Conservation (phyloP, 1,284 basidiomycete genomes). For the Tetrapyrgos nigripes region DNA sequence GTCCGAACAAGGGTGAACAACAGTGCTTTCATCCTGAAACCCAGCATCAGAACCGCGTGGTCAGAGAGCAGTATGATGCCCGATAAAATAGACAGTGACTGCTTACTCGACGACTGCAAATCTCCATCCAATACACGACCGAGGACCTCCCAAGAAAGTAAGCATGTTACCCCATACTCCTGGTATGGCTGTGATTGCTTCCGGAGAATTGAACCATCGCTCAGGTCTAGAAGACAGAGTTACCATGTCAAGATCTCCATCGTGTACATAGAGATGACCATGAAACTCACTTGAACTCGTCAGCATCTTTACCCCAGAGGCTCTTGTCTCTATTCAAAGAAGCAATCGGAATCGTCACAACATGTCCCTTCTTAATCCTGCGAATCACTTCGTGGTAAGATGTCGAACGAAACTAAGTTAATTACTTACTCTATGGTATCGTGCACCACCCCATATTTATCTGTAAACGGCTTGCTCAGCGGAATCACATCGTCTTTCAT, state of each 20-base stretch:
- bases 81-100: background rate
- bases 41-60: background rate
- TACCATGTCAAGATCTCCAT: no score
- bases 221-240: slow-evolving; percentile 46
- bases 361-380: slow-evolving; percentile 45
- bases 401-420: slow-evolving; percentile 8
- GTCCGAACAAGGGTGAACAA: slow-evolving; percentile 61
- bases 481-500: slow-evolving; percentile 65
- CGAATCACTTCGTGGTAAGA: slow-evolving; percentile 19
- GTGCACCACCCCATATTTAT: slow-evolving; percentile 39
- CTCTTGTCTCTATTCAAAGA: slow-evolving; percentile 44
- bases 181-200: slow-evolving; percentile 40
- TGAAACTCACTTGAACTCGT: slow-evolving; percentile 42
- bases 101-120: slow-evolving; percentile 62
- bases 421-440: slow-evolving; percentile 35
- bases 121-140: slow-evolving; percentile 58
- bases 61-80: no score
- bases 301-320: slow-evolving; percentile 54
- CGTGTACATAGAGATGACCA: background rate
- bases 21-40: slow-evolving; percentile 59
- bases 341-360: slow-evolving; percentile 44
- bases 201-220: slow-evolving; percentile 46
- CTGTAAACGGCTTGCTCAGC: slow-evolving; percentile 48
- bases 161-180: slow-evolving; percentile 50
- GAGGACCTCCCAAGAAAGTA: slow-evolving; percentile 50